Base-by-base conservation (phyloP, 1,284 basidiomycete species). In the Crucibulum cyathiforme region DNA sequence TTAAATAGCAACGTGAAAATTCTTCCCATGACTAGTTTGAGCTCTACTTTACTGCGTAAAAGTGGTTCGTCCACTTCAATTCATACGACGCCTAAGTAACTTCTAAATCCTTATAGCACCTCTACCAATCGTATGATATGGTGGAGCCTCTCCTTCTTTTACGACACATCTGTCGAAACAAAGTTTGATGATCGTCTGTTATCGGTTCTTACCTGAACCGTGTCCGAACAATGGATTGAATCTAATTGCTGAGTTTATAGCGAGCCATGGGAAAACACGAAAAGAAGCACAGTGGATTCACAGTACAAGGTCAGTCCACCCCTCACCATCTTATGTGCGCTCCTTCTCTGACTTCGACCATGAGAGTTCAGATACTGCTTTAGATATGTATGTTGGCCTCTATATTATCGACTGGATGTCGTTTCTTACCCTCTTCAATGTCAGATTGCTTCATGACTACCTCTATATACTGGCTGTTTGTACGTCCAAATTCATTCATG, bases 401-500 rank as follows among this genome's bases (percentile, higher is more conserved):
- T 35, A 39, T 36, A 35, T 24, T 51, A 24, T 36, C n/a, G 15
- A n/a, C 13, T 48, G 19, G 41, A 49, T 45, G 34, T 8, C n/a
- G 7, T 31, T 24, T 47, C 47, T 55, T 35, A 38, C 13, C 24
- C n/a, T 39, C 8, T 8, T 19, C 9, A 8, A 10, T 17, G 17
- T 46, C 52, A 71, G 69, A 58, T 53, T 62, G 38, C 46, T 64
- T 37, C 70, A 76, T 52, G 66, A 73, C 60, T 68, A 68, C 58
- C 60, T 77, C 24, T 69, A 73, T 51, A 50, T 76, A 31, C 57
- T 73, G 13, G 71, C 69, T 24, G 64, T 74, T 41, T 67, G 73
- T 74, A 39, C 61, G 72, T 68, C 15, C 19, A 12, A n/a, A 39
- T 53, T 9, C 19, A 9, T 13, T 24, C 53, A 12, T 43, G n/a